A percentile compares a stretch with the other conserved stretches of the same genome.
phyloP scores from a whole-genome alignment of 129 eudicot species.

The Ambrosia trifida region DNA sequence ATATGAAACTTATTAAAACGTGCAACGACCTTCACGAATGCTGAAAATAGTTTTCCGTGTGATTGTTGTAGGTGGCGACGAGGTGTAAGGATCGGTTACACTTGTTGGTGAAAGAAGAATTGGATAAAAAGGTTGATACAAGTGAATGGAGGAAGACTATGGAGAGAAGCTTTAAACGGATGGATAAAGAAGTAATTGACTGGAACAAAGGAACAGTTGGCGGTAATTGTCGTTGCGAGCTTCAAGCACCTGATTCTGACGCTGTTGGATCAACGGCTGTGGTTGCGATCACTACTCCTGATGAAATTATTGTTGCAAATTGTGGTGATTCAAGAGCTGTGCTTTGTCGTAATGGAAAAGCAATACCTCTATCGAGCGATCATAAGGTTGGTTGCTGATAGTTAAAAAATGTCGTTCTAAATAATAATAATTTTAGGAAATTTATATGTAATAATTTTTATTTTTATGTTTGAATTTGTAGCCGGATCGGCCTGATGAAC shows the following conservation, averaged over 20 bases:
- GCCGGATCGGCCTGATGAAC: conserved; percentile 94
- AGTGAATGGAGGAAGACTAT: conserved; percentile 54
- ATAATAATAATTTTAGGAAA: not conserved
- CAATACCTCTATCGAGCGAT: conserved; percentile 69
- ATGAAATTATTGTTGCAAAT: conserved; percentile 63
- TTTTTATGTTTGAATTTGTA: conserved; percentile 17
- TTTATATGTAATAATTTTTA: not conserved
- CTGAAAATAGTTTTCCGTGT: not conserved
- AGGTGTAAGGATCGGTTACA: conserved; percentile 73
- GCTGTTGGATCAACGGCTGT: conserved; percentile 89
- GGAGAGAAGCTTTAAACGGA: conserved; percentile 65
- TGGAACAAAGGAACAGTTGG: conserved; percentile 35
- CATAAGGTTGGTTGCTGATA: conserved; percentile 50
- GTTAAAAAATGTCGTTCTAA: not conserved
- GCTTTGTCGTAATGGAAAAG: conserved; percentile 65
- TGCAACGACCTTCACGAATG: not conserved
- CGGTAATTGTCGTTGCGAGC: conserved; percentile 66
- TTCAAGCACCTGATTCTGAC: conserved; percentile 62
- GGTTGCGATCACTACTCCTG: conserved; percentile 63
- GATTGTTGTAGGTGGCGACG: conserved; percentile 51
- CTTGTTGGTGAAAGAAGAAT: conserved; percentile 61
- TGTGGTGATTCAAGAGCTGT: conserved; percentile 91
- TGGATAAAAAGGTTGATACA: conserved; percentile 26
- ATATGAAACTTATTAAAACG: not conserved
- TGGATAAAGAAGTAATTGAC: conserved; percentile 73